phyloP scores from a whole-genome alignment of 2,329 filamentous ascomycete genomes.

The Gliomastix tumulicola region DNA sequence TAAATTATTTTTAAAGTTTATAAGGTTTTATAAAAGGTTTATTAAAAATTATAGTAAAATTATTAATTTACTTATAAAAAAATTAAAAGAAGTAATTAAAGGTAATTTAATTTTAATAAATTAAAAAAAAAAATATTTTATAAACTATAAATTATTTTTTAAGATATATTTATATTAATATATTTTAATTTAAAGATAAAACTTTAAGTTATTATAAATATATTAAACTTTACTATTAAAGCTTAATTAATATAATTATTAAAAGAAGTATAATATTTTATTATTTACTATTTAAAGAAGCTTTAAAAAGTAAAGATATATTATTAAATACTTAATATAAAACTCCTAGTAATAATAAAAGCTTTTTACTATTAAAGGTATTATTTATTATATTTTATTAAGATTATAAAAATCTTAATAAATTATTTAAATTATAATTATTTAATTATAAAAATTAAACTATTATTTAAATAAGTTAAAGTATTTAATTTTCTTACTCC shows the following conservation, averaged over 20 bases:
- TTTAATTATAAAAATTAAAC: slow-evolving; percentile 3
- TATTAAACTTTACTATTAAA: no score
- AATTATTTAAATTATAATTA: neutral
- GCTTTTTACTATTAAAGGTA: slow-evolving; percentile 4
- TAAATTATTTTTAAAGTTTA: no score
- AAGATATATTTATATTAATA: slow-evolving; percentile 2
- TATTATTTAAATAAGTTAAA: slow-evolving; percentile 6
- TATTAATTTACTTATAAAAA: no score
- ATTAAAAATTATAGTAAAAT: neutral
- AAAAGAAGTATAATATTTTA: no score
- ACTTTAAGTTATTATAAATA: no score
- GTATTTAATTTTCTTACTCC: no score
- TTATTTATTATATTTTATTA: slow-evolving; percentile 1
- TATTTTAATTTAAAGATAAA: no score
- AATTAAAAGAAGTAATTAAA: neutral
- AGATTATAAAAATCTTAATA: neutral
- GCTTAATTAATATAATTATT: no score
- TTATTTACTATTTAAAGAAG: slow-evolving; percentile 2
- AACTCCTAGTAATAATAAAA: slow-evolving; percentile 16
- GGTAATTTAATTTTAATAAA: neutral
- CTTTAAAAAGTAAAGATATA: slow-evolving; percentile 7
- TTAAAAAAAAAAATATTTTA: no score
- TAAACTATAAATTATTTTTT: slow-evolving; percentile 2
- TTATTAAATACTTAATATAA: slow-evolving; percentile 14
- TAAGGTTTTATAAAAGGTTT: no score